phyloP scores from a whole-genome alignment of 2,329 filamentous ascomycete species.

The Fusarium subglutinans region DNA sequence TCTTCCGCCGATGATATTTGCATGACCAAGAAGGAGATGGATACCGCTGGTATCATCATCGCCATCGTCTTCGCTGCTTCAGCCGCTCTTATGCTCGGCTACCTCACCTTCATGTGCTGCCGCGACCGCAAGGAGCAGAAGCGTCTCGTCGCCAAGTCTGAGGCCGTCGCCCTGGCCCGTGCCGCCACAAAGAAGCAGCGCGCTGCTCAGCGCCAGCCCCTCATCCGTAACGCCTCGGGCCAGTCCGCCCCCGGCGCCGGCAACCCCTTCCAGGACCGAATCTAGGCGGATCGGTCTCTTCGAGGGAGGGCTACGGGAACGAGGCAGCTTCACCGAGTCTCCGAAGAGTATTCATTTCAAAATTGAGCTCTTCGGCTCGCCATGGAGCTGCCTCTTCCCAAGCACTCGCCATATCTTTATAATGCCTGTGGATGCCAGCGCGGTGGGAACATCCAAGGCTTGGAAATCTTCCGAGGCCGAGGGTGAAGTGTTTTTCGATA shows the following conservation, averaged over 20 bases:
- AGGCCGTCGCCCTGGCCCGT: constrained; percentile 61
- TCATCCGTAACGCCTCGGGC: constrained; percentile 48
- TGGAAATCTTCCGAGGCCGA: constrained; percentile 15
- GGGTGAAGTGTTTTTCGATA: constrained; percentile 39
- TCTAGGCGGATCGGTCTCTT: constrained; percentile 40
- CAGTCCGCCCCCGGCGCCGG: constrained; percentile 29
- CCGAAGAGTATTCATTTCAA: constrained; percentile 22
- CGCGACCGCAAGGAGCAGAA: constrained; percentile 58
- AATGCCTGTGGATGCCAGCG: constrained; percentile 14
- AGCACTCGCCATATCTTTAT: constrained; percentile 11
- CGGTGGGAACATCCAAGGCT: constrained; percentile 10
- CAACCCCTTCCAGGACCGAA: constrained; percentile 53
- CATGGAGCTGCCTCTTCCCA: not conserved
- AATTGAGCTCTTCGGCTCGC: not conserved
- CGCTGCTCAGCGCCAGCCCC: constrained; percentile 48
- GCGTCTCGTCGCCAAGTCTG: constrained; percentile 55
- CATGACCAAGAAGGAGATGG: constrained; percentile 53
- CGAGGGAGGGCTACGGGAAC: constrained; percentile 22
- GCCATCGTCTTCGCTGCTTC: constrained; percentile 57
- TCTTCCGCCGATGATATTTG: constrained; percentile 51
- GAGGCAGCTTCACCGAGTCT: constrained; percentile 30
- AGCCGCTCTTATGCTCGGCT: constrained; percentile 49
- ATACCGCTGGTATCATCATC: constrained; percentile 58
- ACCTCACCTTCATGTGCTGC: constrained; percentile 62
- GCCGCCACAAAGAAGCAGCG: constrained; percentile 57